Conservation (phyloP, 208 protist species). For the Trichomonas tenax region DNA sequence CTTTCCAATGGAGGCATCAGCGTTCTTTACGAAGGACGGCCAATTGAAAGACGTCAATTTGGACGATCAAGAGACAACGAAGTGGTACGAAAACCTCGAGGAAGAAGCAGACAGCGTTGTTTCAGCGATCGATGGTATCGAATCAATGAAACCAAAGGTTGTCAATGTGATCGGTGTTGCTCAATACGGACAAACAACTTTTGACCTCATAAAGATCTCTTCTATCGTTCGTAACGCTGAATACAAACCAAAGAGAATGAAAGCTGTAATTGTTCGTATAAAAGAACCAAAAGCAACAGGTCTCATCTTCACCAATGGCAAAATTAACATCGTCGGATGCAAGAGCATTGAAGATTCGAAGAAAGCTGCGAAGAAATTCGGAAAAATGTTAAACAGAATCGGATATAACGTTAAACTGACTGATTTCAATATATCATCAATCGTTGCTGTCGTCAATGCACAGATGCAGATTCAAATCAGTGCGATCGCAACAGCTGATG, state of each 20-base stretch:
- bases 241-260: constrained; percentile 69
- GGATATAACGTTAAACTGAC: background rate
- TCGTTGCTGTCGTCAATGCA: background rate
- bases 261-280: constrained; percentile 65
- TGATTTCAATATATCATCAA: background rate
- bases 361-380: background rate
- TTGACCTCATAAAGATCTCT: constrained; percentile 61
- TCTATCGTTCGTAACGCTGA: constrained; percentile 62
- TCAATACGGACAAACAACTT: constrained; percentile 44
- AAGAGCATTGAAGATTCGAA: background rate
- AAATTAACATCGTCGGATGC: constrained; percentile 44
- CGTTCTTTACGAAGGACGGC: too few relatives aligned
- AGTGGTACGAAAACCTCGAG: too few relatives aligned
- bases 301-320: constrained; percentile 64
- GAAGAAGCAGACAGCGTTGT: too few relatives aligned
- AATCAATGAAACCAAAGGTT: background rate
- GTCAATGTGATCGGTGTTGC: background rate
- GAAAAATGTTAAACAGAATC: background rate
- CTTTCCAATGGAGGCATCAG: too few relatives aligned
- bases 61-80: too few relatives aligned
- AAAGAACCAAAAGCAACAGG: constrained; percentile 68
- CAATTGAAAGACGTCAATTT: too few relatives aligned
- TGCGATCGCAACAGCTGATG: background rate
- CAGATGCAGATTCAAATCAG: background rate
- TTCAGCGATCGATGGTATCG: too few relatives aligned